Evolutionary conservation across 257 asterid species (phyloP).

Genomic region (Nicotiana sylvestris): DNA sequence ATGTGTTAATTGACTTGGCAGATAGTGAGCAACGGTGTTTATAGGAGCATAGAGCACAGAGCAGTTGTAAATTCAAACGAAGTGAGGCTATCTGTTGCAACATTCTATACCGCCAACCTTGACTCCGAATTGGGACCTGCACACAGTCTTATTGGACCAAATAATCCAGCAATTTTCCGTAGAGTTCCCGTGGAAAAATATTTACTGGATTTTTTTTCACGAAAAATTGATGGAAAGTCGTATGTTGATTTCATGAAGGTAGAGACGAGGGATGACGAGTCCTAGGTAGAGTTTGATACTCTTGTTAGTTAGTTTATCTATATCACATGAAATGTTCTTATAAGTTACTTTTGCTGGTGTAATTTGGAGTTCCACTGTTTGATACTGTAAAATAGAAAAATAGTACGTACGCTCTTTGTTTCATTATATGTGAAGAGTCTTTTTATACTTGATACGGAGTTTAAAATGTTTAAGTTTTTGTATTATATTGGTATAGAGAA

Average conservation of each 20-base stretch:
- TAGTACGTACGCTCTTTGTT: too few relatives aligned
- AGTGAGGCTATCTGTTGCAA: slow-evolving; percentile 49
- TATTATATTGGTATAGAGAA: neutral
- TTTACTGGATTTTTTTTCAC: slow-evolving; percentile 34
- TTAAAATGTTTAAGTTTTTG: neutral
- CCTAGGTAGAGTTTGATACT: neutral
- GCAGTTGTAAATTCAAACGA: slow-evolving; percentile 37
- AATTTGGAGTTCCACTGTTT: neutral
- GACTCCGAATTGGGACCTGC: slow-evolving; percentile 47
- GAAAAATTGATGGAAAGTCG: slow-evolving; percentile 40
- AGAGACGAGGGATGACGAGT: neutral
- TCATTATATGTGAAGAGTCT: neutral
- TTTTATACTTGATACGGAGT: too few relatives aligned
- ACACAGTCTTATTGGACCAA: slow-evolving; percentile 28
- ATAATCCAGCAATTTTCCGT: slow-evolving; percentile 34
- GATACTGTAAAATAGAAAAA: neutral
- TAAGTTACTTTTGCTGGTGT: neutral
- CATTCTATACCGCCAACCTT: slow-evolving; percentile 36
- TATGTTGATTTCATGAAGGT: slow-evolving; percentile 42
- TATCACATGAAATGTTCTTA: neutral
- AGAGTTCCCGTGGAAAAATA: slow-evolving; percentile 26
- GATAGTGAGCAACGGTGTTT: slow-evolving; percentile 50
- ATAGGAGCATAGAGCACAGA: slow-evolving; percentile 50
- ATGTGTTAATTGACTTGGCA: slow-evolving; percentile 9
- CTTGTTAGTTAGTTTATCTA: neutral